These are phyloP conservation scores for Licmophora abbreviata DNA, from an alignment of 108 stramenopile genomes.

Conservation along the genomic window DNA sequence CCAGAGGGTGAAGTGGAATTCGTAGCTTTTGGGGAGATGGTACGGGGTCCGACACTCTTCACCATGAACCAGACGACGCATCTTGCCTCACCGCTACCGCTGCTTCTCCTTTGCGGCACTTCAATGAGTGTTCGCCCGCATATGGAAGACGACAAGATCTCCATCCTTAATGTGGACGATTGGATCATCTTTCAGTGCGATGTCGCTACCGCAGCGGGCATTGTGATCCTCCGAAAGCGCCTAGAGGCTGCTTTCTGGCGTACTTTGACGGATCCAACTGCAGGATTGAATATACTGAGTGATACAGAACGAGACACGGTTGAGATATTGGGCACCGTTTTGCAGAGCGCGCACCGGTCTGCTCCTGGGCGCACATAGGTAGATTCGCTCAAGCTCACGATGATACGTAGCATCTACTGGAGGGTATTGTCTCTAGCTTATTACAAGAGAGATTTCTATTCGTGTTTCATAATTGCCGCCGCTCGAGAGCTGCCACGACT, in stretches of 20 bases:
- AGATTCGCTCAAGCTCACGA: no score
- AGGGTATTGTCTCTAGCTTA: no score
- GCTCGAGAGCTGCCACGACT: no score
- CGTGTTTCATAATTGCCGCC: no score
- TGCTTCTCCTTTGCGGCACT: constrained; percentile 58
- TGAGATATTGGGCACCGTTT: constrained; percentile 32
- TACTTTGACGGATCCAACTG: constrained; percentile 38
- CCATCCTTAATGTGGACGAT: constrained; percentile 52
- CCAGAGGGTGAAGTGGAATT: constrained; percentile 55
- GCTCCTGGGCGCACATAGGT: constrained; percentile 4
- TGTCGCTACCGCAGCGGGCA: constrained; percentile 21
- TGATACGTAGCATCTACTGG: no score
- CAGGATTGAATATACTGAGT: constrained; percentile 10
- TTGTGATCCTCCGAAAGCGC: constrained; percentile 52
- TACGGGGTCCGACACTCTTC: constrained; percentile 48
- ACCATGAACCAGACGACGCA: constrained; percentile 60
- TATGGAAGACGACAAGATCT: constrained; percentile 11
- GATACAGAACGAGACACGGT: constrained; percentile 32
- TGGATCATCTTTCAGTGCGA: constrained; percentile 57
- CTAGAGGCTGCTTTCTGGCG: constrained; percentile 42
- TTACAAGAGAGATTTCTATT: no score
- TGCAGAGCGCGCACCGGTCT: constrained; percentile 31
- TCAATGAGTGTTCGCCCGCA: constrained; percentile 32
- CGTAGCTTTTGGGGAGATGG: constrained; percentile 58
- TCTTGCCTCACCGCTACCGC: constrained; percentile 46